These are phyloP conservation scores for Phytophthora palmivora DNA, from an alignment of 352 stramenopile species.

Conservation along the genomic window DNA sequence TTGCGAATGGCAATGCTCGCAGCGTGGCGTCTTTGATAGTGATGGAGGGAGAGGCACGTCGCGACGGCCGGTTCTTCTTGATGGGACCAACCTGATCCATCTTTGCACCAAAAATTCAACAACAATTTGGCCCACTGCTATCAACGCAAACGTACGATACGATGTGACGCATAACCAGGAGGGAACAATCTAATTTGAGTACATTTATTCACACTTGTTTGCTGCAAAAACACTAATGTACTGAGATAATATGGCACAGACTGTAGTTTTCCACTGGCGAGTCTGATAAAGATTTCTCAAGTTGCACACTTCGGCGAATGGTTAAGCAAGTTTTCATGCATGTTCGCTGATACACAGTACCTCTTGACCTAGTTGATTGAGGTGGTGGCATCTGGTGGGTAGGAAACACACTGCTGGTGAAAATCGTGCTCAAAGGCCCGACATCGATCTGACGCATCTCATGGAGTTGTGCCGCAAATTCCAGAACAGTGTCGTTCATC, in stretches of 20 bases:
- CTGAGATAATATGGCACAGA: too few species aligned
- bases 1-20: conserved; percentile 1
- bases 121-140: conserved; percentile 26
- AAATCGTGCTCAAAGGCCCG: conserved; percentile 9
- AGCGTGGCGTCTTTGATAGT: conserved; percentile 46
- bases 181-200: background rate
- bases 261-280: conserved; percentile 12
- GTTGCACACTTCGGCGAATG: background rate
- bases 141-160: conserved; percentile 28
- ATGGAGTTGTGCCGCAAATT: conserved; percentile 20
- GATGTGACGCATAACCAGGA: conserved; percentile 15
- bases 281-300: conserved; percentile 2
- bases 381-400: conserved; percentile 24
- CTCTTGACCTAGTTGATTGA: conserved; percentile 11
- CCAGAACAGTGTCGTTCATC: conserved; percentile 2
- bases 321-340: conserved; percentile 3
- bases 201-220: background rate
- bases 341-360: conserved; percentile 2
- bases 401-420: conserved; percentile 27
- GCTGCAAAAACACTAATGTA: too few species aligned
- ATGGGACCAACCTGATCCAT: conserved; percentile 29
- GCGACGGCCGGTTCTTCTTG: conserved; percentile 9
- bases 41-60: conserved; percentile 27
- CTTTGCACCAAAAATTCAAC: conserved; percentile 34
- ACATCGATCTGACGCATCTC: conserved; percentile 3